Conservation (phyloP, 169 alveolate genomes). For the Plasmodium malariae region DNA sequence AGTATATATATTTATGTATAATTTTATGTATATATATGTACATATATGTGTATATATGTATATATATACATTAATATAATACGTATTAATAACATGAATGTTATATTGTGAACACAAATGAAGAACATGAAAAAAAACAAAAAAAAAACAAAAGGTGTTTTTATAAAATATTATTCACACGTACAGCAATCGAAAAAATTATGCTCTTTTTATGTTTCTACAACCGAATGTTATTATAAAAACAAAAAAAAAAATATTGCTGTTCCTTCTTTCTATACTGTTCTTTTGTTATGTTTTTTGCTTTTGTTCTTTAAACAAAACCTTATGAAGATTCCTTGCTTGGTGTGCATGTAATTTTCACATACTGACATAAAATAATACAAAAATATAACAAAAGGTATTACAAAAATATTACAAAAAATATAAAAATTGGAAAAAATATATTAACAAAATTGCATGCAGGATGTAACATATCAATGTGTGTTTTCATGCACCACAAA, state of each 20-base stretch:
- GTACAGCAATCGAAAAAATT: constrained; percentile 40
- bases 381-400: constrained; percentile 1
- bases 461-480: constrained; percentile 42
- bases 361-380: constrained; percentile 38
- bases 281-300: neutral
- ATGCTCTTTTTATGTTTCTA: constrained; percentile 40
- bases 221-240: constrained; percentile 43
- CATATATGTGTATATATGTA: constrained; percentile 8
- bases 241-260: constrained; percentile 15
- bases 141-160: constrained; percentile 1
- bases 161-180: constrained; percentile 18
- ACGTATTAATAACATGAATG: constrained; percentile 29
- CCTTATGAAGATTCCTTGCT: constrained; percentile 44
- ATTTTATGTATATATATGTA: constrained; percentile 11
- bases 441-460: constrained; percentile 45
- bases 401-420: neutral
- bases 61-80: constrained; percentile 8
- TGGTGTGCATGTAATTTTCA: constrained; percentile 66
- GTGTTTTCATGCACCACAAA: constrained; percentile 67
- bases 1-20: neutral
- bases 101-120: constrained; percentile 17
- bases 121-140: constrained; percentile 21
- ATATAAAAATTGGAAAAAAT: constrained; percentile 10
- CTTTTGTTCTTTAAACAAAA: constrained; percentile 20
- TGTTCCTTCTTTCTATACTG: constrained; percentile 31